Evolutionary conservation across 164 flowering plant genomes (phyloP).

Genomic region (Magnolia officinalis): DNA sequence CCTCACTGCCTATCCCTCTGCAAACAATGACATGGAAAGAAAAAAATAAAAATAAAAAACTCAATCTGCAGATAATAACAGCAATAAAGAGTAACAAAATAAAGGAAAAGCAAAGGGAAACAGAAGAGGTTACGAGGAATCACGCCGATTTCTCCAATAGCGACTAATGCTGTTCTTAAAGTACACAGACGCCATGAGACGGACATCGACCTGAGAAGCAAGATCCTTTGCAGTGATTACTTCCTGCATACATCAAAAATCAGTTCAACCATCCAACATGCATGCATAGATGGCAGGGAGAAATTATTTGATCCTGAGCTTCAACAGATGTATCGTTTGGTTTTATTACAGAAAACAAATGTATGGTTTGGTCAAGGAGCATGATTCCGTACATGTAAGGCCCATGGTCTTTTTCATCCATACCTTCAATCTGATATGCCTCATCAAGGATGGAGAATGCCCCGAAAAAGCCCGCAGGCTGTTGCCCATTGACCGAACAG

Average conservation of each 20-base stretch:
- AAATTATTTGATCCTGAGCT: not conserved
- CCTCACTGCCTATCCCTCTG: constrained; percentile 89
- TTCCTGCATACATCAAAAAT: constrained; percentile 49
- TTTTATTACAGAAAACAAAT: too few relatives aligned
- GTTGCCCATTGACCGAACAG: too few relatives aligned
- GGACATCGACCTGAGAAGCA: constrained; percentile 63
- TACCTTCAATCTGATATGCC: not conserved
- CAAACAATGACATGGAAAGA: constrained; percentile 7
- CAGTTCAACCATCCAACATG: not conserved
- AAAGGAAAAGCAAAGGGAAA: not conserved
- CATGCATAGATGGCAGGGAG: too few relatives aligned
- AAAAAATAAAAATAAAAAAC: not conserved
- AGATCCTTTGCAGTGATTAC: constrained; percentile 75
- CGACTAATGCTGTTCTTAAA: constrained; percentile 83
- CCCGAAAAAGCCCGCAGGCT: too few relatives aligned
- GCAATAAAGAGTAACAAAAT: not conserved
- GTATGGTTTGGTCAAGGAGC: not conserved
- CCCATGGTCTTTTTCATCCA: not conserved
- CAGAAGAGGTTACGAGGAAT: constrained; percentile 36
- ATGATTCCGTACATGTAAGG: not conserved
- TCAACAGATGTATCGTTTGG: not conserved
- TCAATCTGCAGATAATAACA: not conserved
- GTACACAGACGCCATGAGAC: constrained; percentile 85
- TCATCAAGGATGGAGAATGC: too few relatives aligned
- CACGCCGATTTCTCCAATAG: constrained; percentile 75